Evolutionary conservation across 148 eudicot genomes (phyloP), one percentile per base, ranked within the genome.

Genomic region (Camellia sinensis): DNA sequence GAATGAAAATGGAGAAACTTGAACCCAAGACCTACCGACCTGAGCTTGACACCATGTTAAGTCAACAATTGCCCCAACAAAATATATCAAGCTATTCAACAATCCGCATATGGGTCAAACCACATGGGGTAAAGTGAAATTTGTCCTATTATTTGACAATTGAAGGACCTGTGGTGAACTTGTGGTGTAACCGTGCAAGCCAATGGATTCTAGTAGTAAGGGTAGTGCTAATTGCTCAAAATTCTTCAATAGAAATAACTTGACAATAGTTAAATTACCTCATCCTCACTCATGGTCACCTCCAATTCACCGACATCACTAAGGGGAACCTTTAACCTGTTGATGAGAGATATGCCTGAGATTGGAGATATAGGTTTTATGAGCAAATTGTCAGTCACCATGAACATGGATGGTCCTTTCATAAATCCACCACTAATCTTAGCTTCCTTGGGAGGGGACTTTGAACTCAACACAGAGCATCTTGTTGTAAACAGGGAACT

Each of bases 331-430:
- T 76, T 62, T 14, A 45, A 45, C 6, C 43, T 62, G n/a, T 21
- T 21, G 43, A 76, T 45, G 19, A 76, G 79, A 62, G 79, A 61
- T 2, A 76, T 61, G 41, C 79, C 70, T 44, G 67, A 44, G 56
- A 61, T 62, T 1, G 43, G 10, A 63, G 79, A 76, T 46, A 76
- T 21, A 76, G 69, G 79, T 12, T 57, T 13, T 61, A 76, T 13
- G 13, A 70, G 44, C 67, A 76, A 76, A 45, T 50, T 13, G 6
- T 76, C 69, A 0, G 56, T 76, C 43, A 76, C 79, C 79, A 76
- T 76, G 54, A 76, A 76, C 70, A n/a, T 21, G 17, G 59, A 63
- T 1, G 79, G 57, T 14, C 57, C 79, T 62, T 62, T 21, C 43
- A 76, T 12, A 12, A 76, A 63, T n/a, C 45, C 45, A 5, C 5